Conservation (phyloP, 2,329 filamentous ascomycete genomes). For the Chaetothyriales sp. region DNA sequence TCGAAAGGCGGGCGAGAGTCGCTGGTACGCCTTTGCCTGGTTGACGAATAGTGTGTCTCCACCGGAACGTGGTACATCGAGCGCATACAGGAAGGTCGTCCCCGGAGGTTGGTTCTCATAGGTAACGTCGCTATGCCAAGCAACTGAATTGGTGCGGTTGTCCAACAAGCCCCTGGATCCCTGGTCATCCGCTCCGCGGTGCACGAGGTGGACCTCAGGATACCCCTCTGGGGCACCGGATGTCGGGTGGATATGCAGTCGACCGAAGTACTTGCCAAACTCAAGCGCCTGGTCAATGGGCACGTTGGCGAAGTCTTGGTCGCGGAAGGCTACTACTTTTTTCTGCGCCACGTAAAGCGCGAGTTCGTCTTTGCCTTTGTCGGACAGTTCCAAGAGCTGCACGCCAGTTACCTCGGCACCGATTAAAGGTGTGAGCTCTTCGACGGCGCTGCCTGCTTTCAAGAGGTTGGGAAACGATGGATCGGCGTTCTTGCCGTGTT, state of each 20-base stretch:
- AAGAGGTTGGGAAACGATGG: conserved; percentile 55
- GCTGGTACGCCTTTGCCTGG: conserved; percentile 64
- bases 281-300: conserved; percentile 19
- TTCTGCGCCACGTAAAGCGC: conserved; percentile 24
- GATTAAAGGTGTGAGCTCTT: conserved; percentile 22
- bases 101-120: conserved; percentile 82
- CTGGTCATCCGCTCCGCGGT: conserved; percentile 54
- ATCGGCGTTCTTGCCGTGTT: conserved; percentile 65
- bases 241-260: conserved; percentile 69
- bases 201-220: conserved; percentile 66
- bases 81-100: conserved; percentile 75
- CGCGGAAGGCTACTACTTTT: conserved; percentile 22
- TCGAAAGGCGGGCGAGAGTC: conserved; percentile 65
- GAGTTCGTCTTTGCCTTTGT: conserved; percentile 23
- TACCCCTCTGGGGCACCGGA: conserved; percentile 60
- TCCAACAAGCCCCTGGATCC: conserved; percentile 49
- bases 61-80: conserved; percentile 67
- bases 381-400: conserved; percentile 21
- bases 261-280: conserved; percentile 61
- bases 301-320: conserved; percentile 27
- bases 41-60: conserved; percentile 79
- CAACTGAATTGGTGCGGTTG: conserved; percentile 62
- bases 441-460: conserved; percentile 22
- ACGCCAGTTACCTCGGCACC: conserved; percentile 25
- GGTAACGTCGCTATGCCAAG: conserved; percentile 73